Evolutionary conservation across 768 basidiomycete genomes (phyloP).

Genomic region (Amanita brunnescens): DNA sequence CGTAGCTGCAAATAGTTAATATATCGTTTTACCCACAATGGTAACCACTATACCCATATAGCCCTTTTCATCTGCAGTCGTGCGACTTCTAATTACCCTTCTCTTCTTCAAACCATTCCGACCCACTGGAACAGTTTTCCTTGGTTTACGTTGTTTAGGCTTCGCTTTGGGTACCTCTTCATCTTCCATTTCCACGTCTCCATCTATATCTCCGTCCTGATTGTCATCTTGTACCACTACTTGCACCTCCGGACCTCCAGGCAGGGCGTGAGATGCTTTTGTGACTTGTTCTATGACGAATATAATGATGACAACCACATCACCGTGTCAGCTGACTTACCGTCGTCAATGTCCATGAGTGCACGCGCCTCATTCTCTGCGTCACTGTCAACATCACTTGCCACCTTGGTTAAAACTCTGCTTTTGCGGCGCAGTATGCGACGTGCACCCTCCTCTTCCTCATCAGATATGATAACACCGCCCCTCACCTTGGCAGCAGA

Average conservation of each 20-base stretch:
- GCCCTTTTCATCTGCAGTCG: slow-evolving; percentile 52
- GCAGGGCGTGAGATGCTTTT: background rate
- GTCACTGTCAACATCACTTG: slow-evolving; percentile 25
- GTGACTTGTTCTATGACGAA: slow-evolving; percentile 4
- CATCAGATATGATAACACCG: slow-evolving; percentile 49
- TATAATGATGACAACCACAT: background rate
- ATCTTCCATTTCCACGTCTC: slow-evolving; percentile 20
- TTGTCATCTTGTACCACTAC: slow-evolving; percentile 18
- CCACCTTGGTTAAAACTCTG: slow-evolving; percentile 21
- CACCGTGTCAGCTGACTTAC: slow-evolving; percentile 22
- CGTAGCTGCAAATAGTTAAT: slow-evolving; percentile 35
- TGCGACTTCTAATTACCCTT: slow-evolving; percentile 51
- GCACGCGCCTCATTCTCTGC: slow-evolving; percentile 42
- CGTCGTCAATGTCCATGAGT: slow-evolving; percentile 76
- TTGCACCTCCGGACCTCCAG: slow-evolving; percentile 14
- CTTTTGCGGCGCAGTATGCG: slow-evolving; percentile 13
- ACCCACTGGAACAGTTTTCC: slow-evolving; percentile 65
- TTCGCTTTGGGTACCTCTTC: slow-evolving; percentile 25
- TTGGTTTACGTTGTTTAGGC: slow-evolving; percentile 35
- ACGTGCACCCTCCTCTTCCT: slow-evolving; percentile 42
- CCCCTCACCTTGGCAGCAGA: slow-evolving; percentile 29
- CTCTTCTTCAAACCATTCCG: slow-evolving; percentile 72
- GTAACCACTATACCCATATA: slow-evolving; percentile 48
- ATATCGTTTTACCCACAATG: slow-evolving; percentile 1
- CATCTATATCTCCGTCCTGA: too few relatives aligned